Conservation (phyloP, 129 eudicot species). For the Deinandra increscens region DNA sequence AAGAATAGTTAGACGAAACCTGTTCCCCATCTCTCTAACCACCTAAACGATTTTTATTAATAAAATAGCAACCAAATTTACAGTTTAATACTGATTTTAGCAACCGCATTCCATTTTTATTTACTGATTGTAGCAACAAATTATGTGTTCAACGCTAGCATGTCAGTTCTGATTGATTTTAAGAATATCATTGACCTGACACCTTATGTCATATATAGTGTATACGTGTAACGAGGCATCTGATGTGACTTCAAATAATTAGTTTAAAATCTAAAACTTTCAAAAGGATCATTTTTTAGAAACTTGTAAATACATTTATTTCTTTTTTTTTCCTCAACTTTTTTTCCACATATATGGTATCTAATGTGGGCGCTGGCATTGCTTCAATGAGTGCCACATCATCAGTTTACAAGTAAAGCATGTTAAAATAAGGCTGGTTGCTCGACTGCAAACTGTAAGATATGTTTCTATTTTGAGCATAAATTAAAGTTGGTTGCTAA, state of each 20-base stretch:
- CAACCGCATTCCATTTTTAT: neutral
- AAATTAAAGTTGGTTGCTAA: neutral
- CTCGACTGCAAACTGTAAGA: neutral
- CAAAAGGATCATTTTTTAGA: neutral
- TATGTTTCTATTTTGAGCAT: neutral
- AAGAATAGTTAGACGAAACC: no score
- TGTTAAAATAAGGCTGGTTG: neutral
- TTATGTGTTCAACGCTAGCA: neutral
- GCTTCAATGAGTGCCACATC: neutral
- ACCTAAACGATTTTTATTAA: no score
- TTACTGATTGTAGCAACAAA: neutral
- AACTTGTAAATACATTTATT: neutral
- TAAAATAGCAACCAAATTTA: neutral
- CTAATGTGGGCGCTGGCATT: neutral
- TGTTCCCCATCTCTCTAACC: no score
- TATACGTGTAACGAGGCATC: neutral
- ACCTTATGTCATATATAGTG: neutral
- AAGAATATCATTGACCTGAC: neutral
- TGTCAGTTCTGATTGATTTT: neutral
- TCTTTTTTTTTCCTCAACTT: neutral
- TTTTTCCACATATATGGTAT: neutral
- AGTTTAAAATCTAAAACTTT: neutral
- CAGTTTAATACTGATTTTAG: neutral
- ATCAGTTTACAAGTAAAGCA: neutral
- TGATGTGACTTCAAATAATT: neutral